phyloP scores from a whole-genome alignment of 306 rosid genomes.

The Pterocarpus santalinus region DNA sequence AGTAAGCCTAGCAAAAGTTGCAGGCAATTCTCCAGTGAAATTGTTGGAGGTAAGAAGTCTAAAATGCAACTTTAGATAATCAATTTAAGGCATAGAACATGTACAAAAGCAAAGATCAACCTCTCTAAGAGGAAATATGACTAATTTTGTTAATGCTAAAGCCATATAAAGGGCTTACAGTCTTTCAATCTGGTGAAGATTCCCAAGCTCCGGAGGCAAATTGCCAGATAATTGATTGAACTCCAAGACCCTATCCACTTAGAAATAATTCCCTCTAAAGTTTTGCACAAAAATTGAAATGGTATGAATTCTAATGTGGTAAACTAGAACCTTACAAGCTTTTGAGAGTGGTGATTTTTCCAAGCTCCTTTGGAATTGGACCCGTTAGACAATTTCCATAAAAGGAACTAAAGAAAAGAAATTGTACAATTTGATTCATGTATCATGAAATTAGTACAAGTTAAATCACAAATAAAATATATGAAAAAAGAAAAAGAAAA shows the following conservation, averaged over 20 bases:
- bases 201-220: slow-evolving; percentile 76
- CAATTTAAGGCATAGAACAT: not conserved
- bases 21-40: slow-evolving; percentile 51
- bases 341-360: slow-evolving; percentile 61
- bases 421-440: too few species aligned
- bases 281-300: not conserved
- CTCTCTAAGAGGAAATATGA: too few species aligned
- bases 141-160: too few species aligned
- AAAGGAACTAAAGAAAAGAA: too few species aligned
- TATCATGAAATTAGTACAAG: too few species aligned
- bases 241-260: slow-evolving; percentile 58
- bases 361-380: slow-evolving; percentile 68
- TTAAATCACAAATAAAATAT: too few species aligned
- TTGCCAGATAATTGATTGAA: slow-evolving; percentile 66
- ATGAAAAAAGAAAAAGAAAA: too few species aligned
- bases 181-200: slow-evolving; percentile 55
- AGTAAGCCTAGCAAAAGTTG: slow-evolving; percentile 46
- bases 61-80: not conserved
- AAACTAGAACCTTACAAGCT: slow-evolving; percentile 63
- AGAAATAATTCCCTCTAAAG: not conserved
- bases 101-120: too few species aligned
- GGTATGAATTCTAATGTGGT: not conserved
- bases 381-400: slow-evolving; percentile 69
- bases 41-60: slow-evolving; percentile 62
- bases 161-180: slow-evolving; percentile 60